Evolutionary conservation across 2,329 filamentous ascomycete species (phyloP).

Genomic region (Phyllosticta citribraziliensis): DNA sequence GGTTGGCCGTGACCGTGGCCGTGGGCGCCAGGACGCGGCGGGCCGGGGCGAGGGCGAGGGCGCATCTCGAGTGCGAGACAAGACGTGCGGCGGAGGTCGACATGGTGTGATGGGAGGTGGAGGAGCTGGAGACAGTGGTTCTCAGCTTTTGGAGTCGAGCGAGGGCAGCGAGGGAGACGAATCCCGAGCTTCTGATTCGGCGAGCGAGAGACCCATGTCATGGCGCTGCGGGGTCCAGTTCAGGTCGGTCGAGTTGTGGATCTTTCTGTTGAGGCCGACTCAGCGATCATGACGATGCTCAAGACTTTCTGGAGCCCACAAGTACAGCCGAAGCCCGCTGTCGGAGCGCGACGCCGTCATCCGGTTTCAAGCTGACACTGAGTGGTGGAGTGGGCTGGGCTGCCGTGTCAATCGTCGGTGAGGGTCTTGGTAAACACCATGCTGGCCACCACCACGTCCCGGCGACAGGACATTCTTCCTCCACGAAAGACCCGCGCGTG

Average conservation of each 20-base stretch:
- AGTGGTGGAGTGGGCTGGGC: too few relatives aligned
- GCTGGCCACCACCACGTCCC: too few relatives aligned
- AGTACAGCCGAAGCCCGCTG: too few relatives aligned
- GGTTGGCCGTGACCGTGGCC: neutral
- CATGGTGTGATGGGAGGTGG: conserved; percentile 1
- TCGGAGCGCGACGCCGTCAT: too few relatives aligned
- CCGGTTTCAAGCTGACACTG: too few relatives aligned
- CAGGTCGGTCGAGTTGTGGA: neutral
- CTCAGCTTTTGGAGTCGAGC: neutral
- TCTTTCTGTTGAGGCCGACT: neutral
- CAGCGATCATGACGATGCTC: neutral
- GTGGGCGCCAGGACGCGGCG: neutral
- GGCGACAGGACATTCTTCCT: too few relatives aligned
- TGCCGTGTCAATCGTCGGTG: too few relatives aligned
- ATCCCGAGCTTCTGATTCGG: neutral
- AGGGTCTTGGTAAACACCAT: too few relatives aligned
- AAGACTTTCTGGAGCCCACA: neutral
- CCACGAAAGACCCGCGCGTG: too few relatives aligned
- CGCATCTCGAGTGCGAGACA: neutral
- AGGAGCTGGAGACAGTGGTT: neutral
- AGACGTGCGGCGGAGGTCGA: neutral
- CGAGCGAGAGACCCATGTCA: neutral
- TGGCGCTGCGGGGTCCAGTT: neutral
- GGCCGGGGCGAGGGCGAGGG: neutral
- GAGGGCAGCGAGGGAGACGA: neutral